Percentiles rank a stretch among this genome's conserved stretches.
phyloP scores from a whole-genome alignment of 495 filamentous ascomycete genomes.

The Neurospora sp. region DNA sequence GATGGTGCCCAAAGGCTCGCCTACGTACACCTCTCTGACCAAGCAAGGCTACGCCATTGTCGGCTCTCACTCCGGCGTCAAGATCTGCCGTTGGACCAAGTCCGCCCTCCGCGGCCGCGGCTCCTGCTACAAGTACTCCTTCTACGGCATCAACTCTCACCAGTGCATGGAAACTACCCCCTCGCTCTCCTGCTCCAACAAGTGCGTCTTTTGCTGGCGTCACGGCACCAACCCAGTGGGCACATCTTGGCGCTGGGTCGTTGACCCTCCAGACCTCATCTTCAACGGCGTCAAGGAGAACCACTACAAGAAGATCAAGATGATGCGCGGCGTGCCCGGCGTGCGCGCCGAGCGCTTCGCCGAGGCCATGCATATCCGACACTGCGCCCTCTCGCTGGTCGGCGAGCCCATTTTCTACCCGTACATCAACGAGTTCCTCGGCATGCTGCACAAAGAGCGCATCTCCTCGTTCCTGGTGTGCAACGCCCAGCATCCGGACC shows the following conservation, averaged over 20 bases:
- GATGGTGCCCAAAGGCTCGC: constrained; percentile 87
- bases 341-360: constrained; percentile 84
- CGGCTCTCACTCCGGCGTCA: constrained; percentile 90
- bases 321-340: constrained; percentile 87
- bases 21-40: constrained; percentile 76
- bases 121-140: constrained; percentile 93
- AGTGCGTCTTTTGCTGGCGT: constrained; percentile 98
- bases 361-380: constrained; percentile 85
- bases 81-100: constrained; percentile 98
- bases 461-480: constrained; percentile 94
- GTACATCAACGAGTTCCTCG: constrained; percentile 83
- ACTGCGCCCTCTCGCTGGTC: constrained; percentile 84
- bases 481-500: constrained; percentile 95
- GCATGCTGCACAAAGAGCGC: constrained; percentile 68
- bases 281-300: constrained; percentile 81
- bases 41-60: constrained; percentile 96
- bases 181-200: constrained; percentile 90
- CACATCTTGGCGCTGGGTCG: constrained; percentile 91
- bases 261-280: constrained; percentile 80
- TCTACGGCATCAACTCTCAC: constrained; percentile 92
- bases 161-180: constrained; percentile 97
- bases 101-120: constrained; percentile 91
- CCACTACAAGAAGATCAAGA: constrained; percentile 95
- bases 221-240: constrained; percentile 96
- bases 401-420: constrained; percentile 98